Evolutionary conservation across 176 grass and related monocot genomes (phyloP).

Genomic region (Oryza coarctata): DNA sequence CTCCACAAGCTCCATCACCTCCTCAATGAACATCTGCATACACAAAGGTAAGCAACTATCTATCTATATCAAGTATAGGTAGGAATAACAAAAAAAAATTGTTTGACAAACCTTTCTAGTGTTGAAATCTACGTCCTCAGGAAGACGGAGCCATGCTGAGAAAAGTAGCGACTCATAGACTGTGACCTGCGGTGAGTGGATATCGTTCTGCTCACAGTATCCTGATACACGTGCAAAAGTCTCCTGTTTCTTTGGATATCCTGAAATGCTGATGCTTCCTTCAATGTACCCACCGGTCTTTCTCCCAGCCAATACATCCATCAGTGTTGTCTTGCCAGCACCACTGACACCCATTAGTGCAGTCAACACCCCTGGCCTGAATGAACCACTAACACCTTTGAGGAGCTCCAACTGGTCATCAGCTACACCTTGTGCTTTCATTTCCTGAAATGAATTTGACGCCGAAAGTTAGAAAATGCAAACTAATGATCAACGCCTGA

Average conservation of each 20-base stretch:
- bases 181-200: conserved; percentile 88
- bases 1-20: conserved; percentile 94
- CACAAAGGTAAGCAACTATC: conserved; percentile 26
- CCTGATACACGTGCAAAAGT: conserved; percentile 92
- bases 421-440: conserved; percentile 72
- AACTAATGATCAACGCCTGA: not conserved
- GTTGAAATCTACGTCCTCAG: conserved; percentile 65
- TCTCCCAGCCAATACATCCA: conserved; percentile 97
- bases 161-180: conserved; percentile 80
- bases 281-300: conserved; percentile 87
- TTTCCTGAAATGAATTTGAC: conserved; percentile 64
- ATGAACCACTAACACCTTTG: conserved; percentile 83
- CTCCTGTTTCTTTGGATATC: conserved; percentile 89
- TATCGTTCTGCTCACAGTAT: conserved; percentile 90
- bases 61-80: not conserved
- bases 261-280: conserved; percentile 79
- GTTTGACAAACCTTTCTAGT: conserved; percentile 58
- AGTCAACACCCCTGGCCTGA: conserved; percentile 88
- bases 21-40: conserved; percentile 74
- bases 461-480: conserved; percentile 4
- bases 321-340: conserved; percentile 87
- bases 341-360: conserved; percentile 98
- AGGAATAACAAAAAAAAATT: not conserved
- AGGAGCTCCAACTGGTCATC: conserved; percentile 76
- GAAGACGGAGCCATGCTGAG: conserved; percentile 89